Evolutionary conservation across 2,329 filamentous ascomycete genomes (phyloP), one percentile per base, ranked within the genome.

Genomic region (Falciphora oryzae): DNA sequence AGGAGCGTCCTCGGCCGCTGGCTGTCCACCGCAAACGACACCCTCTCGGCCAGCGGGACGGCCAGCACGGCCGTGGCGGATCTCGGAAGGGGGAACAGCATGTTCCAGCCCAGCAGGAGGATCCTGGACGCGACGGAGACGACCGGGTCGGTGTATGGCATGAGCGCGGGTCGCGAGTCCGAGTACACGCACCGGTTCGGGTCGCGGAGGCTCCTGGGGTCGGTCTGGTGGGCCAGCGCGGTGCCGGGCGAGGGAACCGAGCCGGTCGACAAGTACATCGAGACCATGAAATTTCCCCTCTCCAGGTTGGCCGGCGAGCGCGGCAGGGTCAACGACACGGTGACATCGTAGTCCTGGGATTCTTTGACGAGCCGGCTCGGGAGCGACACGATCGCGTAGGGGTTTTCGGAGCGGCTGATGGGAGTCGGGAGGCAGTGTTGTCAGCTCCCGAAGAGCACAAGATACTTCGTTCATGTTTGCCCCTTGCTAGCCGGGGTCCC

Each of bases 271-370:
- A 97, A 84, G 66, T 87, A 84, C 22, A 97, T 79, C 60, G 91
- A 89, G 25, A 98, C 80, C 95, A 99, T 99, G 81, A 97, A 98
- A 78, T 98, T 98, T 32, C 95, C 95, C 18, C 85, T 84, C 2
- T 84, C 84, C 28, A 90, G 77, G 71, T 99, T 99, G 1, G 82
- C 77, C 0, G 86, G 87, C 2, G 92, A 95, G 57, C 89, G 87
- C 25, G 95, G 95, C 67, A 99, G 81, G 4, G 85, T 83, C 38
- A 99, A 81, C 28, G 86, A 81, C 1, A 98, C 81, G 6, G 85
- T 83, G 57, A 99, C 84, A 75, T 98, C 93, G 80, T 99, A 99
- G 61, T 88, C 83, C 74, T 97, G 94, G 60, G 85, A 82, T 25
- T 86, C 80, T 69, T 89, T 86, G 67, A 95, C 78, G 60, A 85